Percentiles rank a stretch among this genome's conserved stretches.
Conservation (phyloP, 2,329 filamentous ascomycete species). For the Penicillium sp. region DNA sequence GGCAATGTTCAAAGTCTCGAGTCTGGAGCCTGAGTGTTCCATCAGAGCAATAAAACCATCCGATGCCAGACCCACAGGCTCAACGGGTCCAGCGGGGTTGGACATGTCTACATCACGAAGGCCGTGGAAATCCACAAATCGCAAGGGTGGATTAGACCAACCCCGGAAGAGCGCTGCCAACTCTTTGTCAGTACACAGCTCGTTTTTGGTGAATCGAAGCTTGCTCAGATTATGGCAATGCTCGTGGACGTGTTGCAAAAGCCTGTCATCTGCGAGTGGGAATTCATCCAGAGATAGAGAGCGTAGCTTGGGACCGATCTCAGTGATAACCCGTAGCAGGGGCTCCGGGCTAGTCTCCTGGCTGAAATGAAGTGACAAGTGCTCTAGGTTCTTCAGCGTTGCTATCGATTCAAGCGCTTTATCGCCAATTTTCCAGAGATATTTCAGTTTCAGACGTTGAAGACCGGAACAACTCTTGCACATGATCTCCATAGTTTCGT, state of each 20-base stretch:
- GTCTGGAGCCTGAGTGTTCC: slow-evolving; percentile 68
- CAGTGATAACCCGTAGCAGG: slow-evolving; percentile 60
- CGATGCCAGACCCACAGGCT: slow-evolving; percentile 69
- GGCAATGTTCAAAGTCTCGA: slow-evolving; percentile 72
- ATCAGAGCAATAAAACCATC: slow-evolving; percentile 77
- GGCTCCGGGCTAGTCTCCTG: slow-evolving; percentile 55
- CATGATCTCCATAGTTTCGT: slow-evolving; percentile 65
- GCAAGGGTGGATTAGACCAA: slow-evolving; percentile 72
- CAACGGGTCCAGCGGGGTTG: slow-evolving; percentile 62
- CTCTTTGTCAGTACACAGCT: slow-evolving; percentile 69
- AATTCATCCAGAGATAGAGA: slow-evolving; percentile 77
- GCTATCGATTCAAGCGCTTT: slow-evolving; percentile 65
- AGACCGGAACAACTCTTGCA: slow-evolving; percentile 65
- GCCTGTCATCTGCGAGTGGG: slow-evolving; percentile 61
- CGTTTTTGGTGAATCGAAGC: slow-evolving; percentile 76
- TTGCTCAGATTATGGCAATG: slow-evolving; percentile 69
- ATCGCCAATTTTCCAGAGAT: slow-evolving; percentile 72
- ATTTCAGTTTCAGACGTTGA: slow-evolving; percentile 72
- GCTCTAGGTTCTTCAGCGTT: slow-evolving; percentile 62
- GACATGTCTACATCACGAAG: slow-evolving; percentile 74
- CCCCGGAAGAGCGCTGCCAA: slow-evolving; percentile 69
- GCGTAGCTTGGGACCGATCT: slow-evolving; percentile 64
- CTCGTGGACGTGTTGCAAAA: slow-evolving; percentile 69
- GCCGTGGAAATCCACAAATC: slow-evolving; percentile 70
- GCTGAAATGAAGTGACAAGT: slow-evolving; percentile 70